Percentiles rank a stretch among this genome's conserved stretches.
These are phyloP conservation scores for Colletotrichum caudatum DNA, from an alignment of 2,329 filamentous ascomycete species.

Conservation along the genomic window DNA sequence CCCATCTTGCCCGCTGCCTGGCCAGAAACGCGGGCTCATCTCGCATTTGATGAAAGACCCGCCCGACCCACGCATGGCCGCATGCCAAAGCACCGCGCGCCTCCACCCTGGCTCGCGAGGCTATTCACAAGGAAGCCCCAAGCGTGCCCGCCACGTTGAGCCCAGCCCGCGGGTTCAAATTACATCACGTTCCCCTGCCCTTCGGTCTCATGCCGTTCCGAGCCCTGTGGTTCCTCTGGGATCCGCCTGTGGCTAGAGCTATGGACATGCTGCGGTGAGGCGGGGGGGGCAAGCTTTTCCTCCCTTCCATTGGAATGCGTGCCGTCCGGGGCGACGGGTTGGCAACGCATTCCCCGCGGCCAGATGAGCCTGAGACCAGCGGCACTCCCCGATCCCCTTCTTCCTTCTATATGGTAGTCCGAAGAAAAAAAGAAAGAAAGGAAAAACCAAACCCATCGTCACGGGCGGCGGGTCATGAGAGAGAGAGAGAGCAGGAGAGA, in stretches of 20 bases:
- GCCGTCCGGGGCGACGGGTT: constrained; percentile 25
- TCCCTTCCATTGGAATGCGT: constrained; percentile 39
- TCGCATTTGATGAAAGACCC: constrained; percentile 14
- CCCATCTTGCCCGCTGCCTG: background rate
- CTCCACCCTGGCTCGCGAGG: constrained; percentile 9
- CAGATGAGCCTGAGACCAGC: constrained; percentile 38
- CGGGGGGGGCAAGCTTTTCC: background rate
- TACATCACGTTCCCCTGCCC: constrained; percentile 34
- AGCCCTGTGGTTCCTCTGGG: background rate
- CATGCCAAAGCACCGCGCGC: background rate
- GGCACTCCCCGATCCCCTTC: background rate
- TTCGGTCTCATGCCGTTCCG: background rate
- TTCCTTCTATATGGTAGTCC: background rate
- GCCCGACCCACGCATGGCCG: constrained; percentile 5
- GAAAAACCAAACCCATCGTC: constrained; percentile 3
- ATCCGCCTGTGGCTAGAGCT: background rate
- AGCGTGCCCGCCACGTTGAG: constrained; percentile 18
- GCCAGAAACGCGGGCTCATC: constrained; percentile 31
- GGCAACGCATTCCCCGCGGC: constrained; percentile 30
- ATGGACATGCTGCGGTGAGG: background rate
- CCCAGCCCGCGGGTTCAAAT: constrained; percentile 29
- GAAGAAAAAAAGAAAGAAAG: too few species aligned
- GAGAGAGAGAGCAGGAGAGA: background rate
- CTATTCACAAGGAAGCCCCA: constrained; percentile 26
- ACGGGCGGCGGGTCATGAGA: constrained; percentile 6